Base-by-base conservation (phyloP, 441 rosid species). In the Bocquillonia castaneifolia region DNA sequence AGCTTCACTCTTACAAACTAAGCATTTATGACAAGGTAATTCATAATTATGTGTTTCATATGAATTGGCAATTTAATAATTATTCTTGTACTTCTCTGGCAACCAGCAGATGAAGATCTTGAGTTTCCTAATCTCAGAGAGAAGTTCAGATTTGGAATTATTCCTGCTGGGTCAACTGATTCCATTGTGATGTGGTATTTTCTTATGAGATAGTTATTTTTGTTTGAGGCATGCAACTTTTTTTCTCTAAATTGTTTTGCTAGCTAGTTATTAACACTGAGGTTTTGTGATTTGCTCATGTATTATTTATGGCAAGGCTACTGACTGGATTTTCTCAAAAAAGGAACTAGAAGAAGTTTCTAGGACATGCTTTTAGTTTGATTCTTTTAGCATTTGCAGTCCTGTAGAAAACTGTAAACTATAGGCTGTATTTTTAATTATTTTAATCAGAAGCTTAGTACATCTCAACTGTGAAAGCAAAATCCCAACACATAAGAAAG, bases 81-180 rank as follows among this genome's bases (percentile, higher is more conserved):
- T 40, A 22, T 48, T 62, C 5, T 77, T 66, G 76, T 72, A 15
- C 58, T 74, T 57, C 57, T 72, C 57, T 79, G 71, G 73, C 40
- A 55, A 78, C 34, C 66, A 31, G 74, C 79, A 79, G 84, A 70
- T 81, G 78, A 74, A 66, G 84, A 80, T 77, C 54, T 74, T 20
- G 74, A 79, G 54, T 81, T 79, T 72, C 78, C 71, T 40, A 73
- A 76, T 66, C 84, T 70, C 70, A 79, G 76, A 72, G 84, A 76
- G 69, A 59, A 69, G 64, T 83, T 88, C 61, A 82, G 94, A 78
- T 84, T 93, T 51, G 97, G 98, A 72, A 80, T 93, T 79, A 89
- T 89, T 70, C 98, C 96, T 26, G 87, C 98, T 67, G 97, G 98
- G 63, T 93, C 97, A 77, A 93, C 97, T 42, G 94, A 93, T 72